Evolutionary conservation across 2,329 filamentous ascomycete species (phyloP).

Genomic region (Cladorrhinum sp.): DNA sequence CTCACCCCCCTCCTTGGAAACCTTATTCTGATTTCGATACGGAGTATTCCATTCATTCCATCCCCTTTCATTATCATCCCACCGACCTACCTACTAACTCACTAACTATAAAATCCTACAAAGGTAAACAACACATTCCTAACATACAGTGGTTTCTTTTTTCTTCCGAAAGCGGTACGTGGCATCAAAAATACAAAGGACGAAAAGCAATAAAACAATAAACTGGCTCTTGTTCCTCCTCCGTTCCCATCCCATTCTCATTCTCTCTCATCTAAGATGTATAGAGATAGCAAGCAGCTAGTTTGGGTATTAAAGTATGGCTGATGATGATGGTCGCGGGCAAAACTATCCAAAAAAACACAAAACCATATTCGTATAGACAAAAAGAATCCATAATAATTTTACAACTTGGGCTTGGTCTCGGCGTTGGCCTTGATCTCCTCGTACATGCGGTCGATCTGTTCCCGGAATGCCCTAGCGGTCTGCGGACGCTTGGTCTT

Average conservation of each 20-base stretch:
- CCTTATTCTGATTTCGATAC: too few relatives aligned
- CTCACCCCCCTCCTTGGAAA: too few relatives aligned
- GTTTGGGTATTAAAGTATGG: neutral
- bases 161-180: too few relatives aligned
- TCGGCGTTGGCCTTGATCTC: conserved; percentile 45
- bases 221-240: neutral
- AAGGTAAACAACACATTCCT: too few relatives aligned
- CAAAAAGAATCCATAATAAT: neutral
- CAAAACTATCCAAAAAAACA: neutral
- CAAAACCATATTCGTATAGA: neutral
- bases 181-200: neutral
- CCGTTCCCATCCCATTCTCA: neutral
- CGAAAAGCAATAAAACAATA: too few relatives aligned
- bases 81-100: too few relatives aligned
- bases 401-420: conserved; percentile 46
- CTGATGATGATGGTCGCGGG: neutral
- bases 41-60: too few relatives aligned
- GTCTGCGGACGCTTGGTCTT: conserved; percentile 60
- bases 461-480: conserved; percentile 48
- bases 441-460: conserved; percentile 56
- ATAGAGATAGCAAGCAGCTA: neutral
- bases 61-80: too few relatives aligned
- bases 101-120: too few relatives aligned
- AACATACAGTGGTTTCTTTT: too few relatives aligned
- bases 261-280: neutral